Base-by-base conservation (phyloP, 2,329 filamentous ascomycete species). In the Stromatinia cepivora region DNA sequence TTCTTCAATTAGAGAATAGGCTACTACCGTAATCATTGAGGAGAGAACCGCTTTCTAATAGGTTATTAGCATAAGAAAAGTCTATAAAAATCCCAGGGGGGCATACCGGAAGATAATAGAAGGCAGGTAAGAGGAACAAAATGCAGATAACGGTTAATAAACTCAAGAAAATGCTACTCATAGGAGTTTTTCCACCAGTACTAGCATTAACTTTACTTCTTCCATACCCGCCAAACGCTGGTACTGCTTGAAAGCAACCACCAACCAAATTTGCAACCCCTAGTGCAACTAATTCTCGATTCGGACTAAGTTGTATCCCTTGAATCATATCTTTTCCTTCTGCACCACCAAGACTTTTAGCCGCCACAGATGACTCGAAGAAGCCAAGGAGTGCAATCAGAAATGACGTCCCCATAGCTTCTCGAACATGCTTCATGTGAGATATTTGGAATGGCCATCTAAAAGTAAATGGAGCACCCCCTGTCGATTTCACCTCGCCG, bases 351-450 rank as follows among this genome's bases (percentile, higher is more conserved):
- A 99, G 82, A 72, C 92, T 94, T 81, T 98, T 98, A 48, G 95
- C 95, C 1, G 95, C 95, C 17, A 99, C 93, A 0, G 93, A 97
- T 3, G 93, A 97, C 80, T 99, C 95, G 76, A 99, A 99, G 81
- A 99, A 99, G n/a, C 95, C 95, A 0, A 99, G 88, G 34, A 99
- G 84, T 0, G 94, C 93, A 73, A 99, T 97, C 67, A 98, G 84
- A 77, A 99, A 97, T 0, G 93, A 91, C 0, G 95, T 98, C 65
- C 92, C 90, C 85, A 98, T 91, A 50, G 93, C 91, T 72, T 93
- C 91, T 31, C 91, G 90, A 67, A 96, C 92, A 77, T 97, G 91
- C 34, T 87, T 85, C 84, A 98, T 89, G 74, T 96, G 88, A 7
- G 87, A 84, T 2, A 87, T 81, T 72, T 89, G 87, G 76, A 97